Base-by-base conservation (phyloP, 2,329 filamentous ascomycete genomes). In the Aspergillus sp. region DNA sequence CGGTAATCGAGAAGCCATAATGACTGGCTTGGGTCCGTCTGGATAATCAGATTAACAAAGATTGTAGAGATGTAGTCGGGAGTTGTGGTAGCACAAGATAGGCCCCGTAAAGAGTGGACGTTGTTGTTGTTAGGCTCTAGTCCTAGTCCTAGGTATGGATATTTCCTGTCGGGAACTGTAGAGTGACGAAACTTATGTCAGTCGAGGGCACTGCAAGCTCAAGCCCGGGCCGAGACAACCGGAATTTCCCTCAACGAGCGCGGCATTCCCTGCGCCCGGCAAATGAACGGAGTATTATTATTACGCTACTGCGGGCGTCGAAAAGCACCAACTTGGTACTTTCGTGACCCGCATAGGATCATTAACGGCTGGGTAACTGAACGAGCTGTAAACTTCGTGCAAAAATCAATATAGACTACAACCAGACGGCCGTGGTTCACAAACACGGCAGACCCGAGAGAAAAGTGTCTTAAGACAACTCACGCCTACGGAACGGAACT, bases 1-100 rank as follows among this genome's bases (percentile, higher is more conserved):
- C 58, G 76, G 72, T 65, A 78, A 69, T 64, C 76, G 74, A 72
- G 73, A 72, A 69, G 75, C 72, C 76, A 79, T 79, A 63, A 55
- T 67, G 51, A 63, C 39, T 53, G 21, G 25, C 21, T 23, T n/a
- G n/a, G 19, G 21, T 52, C 30, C 39, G 39, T 49, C 39, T 48
- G 54, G 32, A 57, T 15, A 25, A 9, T 28, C 23, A 43, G n/a
- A n/a, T 15, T 28, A 39, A 6, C 28, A 12, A 50, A 28, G n/a
- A 19, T 15, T 45, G n/a, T 45, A 23, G 25, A 5, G 19, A 6
- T 19, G 23, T 50, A 28, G n/a, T 15, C n/a, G 10, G 28, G 47
- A 32, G 15, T 12, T 12, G 47, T 12, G 25, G 15, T n/a, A 30
- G 23, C 5, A 30, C 15, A 50, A 8, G 32, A 2, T 15, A n/a